These are phyloP conservation scores for Cryphonectria carpinicola DNA, from an alignment of 2,329 filamentous ascomycete species.

Conservation along the genomic window DNA sequence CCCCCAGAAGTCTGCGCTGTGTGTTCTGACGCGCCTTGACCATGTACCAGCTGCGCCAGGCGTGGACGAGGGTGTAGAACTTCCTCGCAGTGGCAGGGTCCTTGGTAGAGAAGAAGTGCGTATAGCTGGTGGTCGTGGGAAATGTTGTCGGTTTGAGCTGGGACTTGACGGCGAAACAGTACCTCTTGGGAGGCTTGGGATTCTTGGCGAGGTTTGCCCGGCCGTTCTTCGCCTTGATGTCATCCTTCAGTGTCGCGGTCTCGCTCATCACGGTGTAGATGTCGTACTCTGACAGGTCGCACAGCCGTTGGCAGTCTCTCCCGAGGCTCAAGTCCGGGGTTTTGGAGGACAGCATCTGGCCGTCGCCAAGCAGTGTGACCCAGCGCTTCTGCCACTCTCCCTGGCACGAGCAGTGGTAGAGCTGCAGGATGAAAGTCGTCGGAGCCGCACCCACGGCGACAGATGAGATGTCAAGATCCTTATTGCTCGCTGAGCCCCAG, in stretches of 20 bases:
- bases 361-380: conserved; percentile 72
- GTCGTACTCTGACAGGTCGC: conserved; percentile 90
- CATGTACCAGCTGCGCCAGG: conserved; percentile 91
- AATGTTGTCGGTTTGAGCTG: conserved; percentile 89
- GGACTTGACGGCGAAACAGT: conserved; percentile 88
- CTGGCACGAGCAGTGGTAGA: conserved; percentile 80
- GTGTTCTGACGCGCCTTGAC: conserved; percentile 54
- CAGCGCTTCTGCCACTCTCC: conserved; percentile 90
- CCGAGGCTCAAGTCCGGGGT: conserved; percentile 63
- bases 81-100: conserved; percentile 67
- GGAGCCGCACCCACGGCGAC: conserved; percentile 63
- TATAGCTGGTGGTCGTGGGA: conserved; percentile 79
- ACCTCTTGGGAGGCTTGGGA: conserved; percentile 81
- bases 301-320: conserved; percentile 72
- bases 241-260: not conserved
- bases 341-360: conserved; percentile 74
- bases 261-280: conserved; percentile 73
- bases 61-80: conserved; percentile 74
- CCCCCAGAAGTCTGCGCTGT: conserved; percentile 36
- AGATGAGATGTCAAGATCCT: conserved; percentile 66
- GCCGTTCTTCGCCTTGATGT: conserved; percentile 36
- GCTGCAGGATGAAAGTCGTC: conserved; percentile 71
- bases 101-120: conserved; percentile 88
- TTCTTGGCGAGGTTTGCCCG: conserved; percentile 49
- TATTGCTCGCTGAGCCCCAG: conserved; percentile 56